phyloP scores from a whole-genome alignment of 495 filamentous ascomycete genomes.

The Cryomyces minteri region DNA sequence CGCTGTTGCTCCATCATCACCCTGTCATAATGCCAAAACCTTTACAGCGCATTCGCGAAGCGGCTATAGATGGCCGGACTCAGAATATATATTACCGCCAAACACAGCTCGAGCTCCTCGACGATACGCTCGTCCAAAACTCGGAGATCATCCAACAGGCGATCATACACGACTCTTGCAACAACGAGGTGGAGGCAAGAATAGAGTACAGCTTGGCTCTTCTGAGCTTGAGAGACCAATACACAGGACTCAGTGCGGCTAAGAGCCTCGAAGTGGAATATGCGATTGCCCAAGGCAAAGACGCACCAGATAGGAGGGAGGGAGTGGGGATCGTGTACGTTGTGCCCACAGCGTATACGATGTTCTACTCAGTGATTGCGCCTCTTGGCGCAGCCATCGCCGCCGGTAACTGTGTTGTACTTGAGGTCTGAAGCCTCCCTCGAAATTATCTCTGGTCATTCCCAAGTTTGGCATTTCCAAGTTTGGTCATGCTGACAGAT shows the following conservation, averaged over 20 bases:
- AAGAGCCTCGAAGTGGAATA: constrained; percentile 29
- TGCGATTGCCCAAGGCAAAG: constrained; percentile 24
- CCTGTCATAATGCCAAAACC: constrained; percentile 9
- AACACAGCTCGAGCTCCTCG: constrained; percentile 26
- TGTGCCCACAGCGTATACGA: constrained; percentile 26
- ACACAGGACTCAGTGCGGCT: constrained; percentile 20
- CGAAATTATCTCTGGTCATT: neutral
- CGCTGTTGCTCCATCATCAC: neutral
- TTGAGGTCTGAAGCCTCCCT: constrained; percentile 22
- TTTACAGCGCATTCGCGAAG: constrained; percentile 22
- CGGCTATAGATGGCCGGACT: constrained; percentile 28
- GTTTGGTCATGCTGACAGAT: neutral
- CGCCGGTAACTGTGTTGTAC: constrained; percentile 32
- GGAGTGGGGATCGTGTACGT: constrained; percentile 33
- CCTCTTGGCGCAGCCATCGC: constrained; percentile 30
- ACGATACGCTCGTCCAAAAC: constrained; percentile 18
- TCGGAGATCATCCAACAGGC: constrained; percentile 20
- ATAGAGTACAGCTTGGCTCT: constrained; percentile 26
- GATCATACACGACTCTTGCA: constrained; percentile 21
- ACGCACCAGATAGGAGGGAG: constrained; percentile 12
- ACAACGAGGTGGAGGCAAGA: constrained; percentile 21
- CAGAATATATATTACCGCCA: constrained; percentile 29
- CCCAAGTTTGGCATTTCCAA: neutral
- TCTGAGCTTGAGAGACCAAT: constrained; percentile 25
- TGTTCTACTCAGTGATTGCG: constrained; percentile 28